phyloP scores from a whole-genome alignment of 169 alveolate species.

The Cryptosporidium baileyi region DNA sequence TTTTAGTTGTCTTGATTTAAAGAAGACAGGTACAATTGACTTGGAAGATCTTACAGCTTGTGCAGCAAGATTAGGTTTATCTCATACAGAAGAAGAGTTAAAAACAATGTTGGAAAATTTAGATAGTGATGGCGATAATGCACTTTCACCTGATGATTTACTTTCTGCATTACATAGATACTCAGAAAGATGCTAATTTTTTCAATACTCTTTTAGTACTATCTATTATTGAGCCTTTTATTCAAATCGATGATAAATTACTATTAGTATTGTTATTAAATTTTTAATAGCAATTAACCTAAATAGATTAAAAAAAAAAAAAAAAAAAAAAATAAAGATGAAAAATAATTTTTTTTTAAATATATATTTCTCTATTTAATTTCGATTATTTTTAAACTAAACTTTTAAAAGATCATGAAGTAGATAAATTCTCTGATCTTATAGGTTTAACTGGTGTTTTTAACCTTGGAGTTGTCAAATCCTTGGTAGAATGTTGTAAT shows the following conservation, averaged over 20 bases:
- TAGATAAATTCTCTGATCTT: constrained; percentile 1
- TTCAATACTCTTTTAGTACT: not conserved
- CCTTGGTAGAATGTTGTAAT: constrained; percentile 13
- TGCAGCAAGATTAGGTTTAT: constrained; percentile 78
- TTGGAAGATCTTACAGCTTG: constrained; percentile 53
- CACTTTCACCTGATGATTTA: constrained; percentile 79
- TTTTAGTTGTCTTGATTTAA: constrained; percentile 35
- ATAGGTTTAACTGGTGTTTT: constrained; percentile 48
- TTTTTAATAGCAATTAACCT: not conserved
- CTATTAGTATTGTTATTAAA: not conserved
- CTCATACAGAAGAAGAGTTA: constrained; percentile 81
- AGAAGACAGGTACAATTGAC: constrained; percentile 67
- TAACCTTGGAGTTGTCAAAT: constrained; percentile 39
- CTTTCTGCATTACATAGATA: constrained; percentile 51
- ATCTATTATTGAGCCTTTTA: not conserved
- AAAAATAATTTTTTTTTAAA: not conserved
- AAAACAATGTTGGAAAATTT: constrained; percentile 80
- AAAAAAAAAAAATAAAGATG: not conserved
- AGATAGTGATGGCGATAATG: constrained; percentile 81
- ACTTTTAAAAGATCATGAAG: too few species aligned
- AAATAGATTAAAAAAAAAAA: not conserved
- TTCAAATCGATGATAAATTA: too few species aligned
- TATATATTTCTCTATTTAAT: too few species aligned
- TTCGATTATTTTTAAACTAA: too few species aligned
- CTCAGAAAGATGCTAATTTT: constrained; percentile 38